phyloP scores from a whole-genome alignment of 2,329 filamentous ascomycete species.

The Cyanodermella asteris region DNA sequence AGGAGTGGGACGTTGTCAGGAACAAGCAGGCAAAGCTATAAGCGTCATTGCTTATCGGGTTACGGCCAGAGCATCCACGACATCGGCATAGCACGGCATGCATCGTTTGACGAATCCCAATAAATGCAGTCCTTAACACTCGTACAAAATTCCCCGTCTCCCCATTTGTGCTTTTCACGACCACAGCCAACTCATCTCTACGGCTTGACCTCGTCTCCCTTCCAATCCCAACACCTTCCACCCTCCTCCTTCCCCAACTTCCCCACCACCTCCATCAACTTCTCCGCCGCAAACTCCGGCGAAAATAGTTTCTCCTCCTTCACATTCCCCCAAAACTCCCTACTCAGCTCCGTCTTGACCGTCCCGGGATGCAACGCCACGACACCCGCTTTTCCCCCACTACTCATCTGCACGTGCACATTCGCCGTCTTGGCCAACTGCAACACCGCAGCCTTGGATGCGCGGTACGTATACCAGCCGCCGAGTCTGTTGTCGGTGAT shows the following conservation, averaged over 20 bases:
- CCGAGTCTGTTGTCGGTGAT: slow-evolving; percentile 50
- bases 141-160: too few relatives aligned
- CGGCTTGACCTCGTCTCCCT: slow-evolving; percentile 38
- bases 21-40: slow-evolving; percentile 25
- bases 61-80: too few relatives aligned
- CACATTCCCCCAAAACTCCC: slow-evolving; percentile 48
- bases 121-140: too few relatives aligned
- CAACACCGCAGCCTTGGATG: slow-evolving; percentile 53
- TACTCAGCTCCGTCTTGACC: slow-evolving; percentile 51
- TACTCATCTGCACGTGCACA: slow-evolving; percentile 35
- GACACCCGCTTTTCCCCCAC: slow-evolving; percentile 40
- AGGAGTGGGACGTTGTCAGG: slow-evolving; percentile 35
- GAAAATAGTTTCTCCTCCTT: slow-evolving; percentile 41
- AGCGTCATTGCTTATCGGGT: too few relatives aligned
- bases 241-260: slow-evolving; percentile 27
- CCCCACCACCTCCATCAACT: slow-evolving; percentile 37
- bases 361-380: slow-evolving; percentile 62
- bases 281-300: slow-evolving; percentile 42
- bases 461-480: slow-evolving; percentile 66
- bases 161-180: too few relatives aligned
- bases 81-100: too few relatives aligned
- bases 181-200: slow-evolving; percentile 18
- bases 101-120: too few relatives aligned
- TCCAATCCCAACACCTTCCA: slow-evolving; percentile 49
- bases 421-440: slow-evolving; percentile 52